Percentiles rank a stretch among this genome's conserved stretches.
Conservation (phyloP, 2,329 filamentous ascomycete genomes). For the Chrysosporium keratinophilum region DNA sequence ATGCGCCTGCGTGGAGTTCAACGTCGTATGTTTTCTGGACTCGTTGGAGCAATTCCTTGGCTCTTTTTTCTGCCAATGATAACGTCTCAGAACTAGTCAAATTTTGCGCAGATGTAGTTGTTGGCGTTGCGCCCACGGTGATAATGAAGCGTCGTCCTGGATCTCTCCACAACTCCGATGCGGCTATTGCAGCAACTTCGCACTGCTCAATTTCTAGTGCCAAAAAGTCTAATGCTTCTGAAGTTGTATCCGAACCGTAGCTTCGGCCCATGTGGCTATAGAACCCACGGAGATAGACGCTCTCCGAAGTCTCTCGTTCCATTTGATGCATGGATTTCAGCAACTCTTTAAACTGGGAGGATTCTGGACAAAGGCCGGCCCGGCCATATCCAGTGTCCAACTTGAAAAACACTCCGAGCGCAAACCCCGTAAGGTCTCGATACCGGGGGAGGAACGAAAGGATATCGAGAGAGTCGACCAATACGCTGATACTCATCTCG, state of each 20-base stretch:
- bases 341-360: slow-evolving; percentile 24
- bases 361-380: slow-evolving; percentile 51
- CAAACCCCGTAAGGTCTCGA: slow-evolving; percentile 34
- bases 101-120: slow-evolving; percentile 56
- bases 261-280: slow-evolving; percentile 64
- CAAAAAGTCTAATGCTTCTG: slow-evolving; percentile 50
- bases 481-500: slow-evolving; percentile 47
- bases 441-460: slow-evolving; percentile 42
- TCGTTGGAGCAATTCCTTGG: slow-evolving; percentile 13
- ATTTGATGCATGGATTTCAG: slow-evolving; percentile 19
- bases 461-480: slow-evolving; percentile 58
- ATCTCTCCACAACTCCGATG: slow-evolving; percentile 12
- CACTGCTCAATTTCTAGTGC: slow-evolving; percentile 48
- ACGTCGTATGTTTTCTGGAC: slow-evolving; percentile 32
- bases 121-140: slow-evolving; percentile 66
- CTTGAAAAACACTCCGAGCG: slow-evolving; percentile 54
- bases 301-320: slow-evolving; percentile 18
- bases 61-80: slow-evolving; percentile 8
- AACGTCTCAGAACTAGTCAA: slow-evolving; percentile 30
- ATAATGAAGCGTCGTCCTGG: slow-evolving; percentile 38
- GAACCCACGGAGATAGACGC: slow-evolving; percentile 47
- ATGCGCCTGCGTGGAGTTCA: slow-evolving; percentile 66
- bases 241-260: slow-evolving; percentile 48
- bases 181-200: slow-evolving; percentile 20
- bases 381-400: slow-evolving; percentile 62